phyloP scores from a whole-genome alignment of 805 yeast species.

The Tetrapisispora taiwanensis region DNA sequence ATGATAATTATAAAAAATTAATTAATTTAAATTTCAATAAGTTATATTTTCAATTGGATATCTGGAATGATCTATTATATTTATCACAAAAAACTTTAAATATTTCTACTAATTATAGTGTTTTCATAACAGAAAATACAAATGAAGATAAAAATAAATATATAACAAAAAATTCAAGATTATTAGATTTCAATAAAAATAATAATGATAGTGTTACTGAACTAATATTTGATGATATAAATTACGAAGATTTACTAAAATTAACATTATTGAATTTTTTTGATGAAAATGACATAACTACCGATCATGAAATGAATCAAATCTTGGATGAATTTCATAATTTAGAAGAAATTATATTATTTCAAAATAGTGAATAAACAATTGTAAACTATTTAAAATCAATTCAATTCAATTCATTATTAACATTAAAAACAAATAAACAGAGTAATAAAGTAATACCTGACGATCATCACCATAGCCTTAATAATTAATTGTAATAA shows the following conservation, averaged over 20 bases:
- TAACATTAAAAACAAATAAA: no score
- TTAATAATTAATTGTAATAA: no score
- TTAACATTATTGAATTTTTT: neutral
- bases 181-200: neutral
- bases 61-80: slow-evolving; percentile 1
- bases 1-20: neutral
- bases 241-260: slow-evolving; percentile 1
- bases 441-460: no score
- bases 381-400: no score
- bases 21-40: neutral
- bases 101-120: neutral
- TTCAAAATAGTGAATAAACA: neutral
- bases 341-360: neutral
- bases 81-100: neutral
- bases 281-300: neutral
- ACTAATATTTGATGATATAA: neutral
- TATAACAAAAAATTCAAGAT: neutral
- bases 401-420: no score
- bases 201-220: neutral
- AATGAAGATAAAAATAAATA: neutral
- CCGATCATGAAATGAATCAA: neutral
- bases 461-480: no score
- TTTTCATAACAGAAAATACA: neutral
- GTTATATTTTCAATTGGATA: neutral
- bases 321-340: neutral